Conservation (phyloP, 768 basidiomycete genomes). For the Agrocybe praecox region DNA sequence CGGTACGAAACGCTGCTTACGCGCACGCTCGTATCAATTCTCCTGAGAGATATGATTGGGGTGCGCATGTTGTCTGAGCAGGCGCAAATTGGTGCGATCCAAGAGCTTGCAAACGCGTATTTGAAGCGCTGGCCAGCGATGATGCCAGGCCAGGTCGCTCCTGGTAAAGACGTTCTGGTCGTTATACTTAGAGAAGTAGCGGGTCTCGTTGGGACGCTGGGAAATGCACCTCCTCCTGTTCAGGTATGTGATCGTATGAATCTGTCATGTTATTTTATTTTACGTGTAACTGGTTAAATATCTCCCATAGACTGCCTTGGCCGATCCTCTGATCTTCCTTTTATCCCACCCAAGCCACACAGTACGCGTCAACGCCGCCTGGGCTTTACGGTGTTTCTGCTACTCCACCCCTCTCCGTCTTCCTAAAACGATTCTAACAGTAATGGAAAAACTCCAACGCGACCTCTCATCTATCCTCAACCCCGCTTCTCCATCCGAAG, state of each 20-base stretch:
- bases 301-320: conserved; percentile 68
- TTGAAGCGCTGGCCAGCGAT: conserved; percentile 92
- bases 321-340: conserved; percentile 83
- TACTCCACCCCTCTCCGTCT: conserved; percentile 85
- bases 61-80: conserved; percentile 90
- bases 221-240: conserved; percentile 88
- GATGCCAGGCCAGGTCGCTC: conserved; percentile 82
- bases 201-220: conserved; percentile 84
- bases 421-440: conserved; percentile 73
- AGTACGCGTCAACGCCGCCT: conserved; percentile 84
- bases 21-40: conserved; percentile 71
- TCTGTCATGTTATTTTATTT: not conserved
- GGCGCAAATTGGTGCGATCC: conserved; percentile 89
- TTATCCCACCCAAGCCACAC: conserved; percentile 86
- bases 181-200: conserved; percentile 84
- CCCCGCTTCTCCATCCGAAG: conserved; percentile 71
- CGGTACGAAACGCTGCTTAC: conserved; percentile 78
- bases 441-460: conserved; percentile 82
- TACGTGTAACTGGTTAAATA: too few relatives aligned
- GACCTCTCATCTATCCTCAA: conserved; percentile 76
- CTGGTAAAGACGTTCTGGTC: conserved; percentile 66
- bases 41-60: conserved; percentile 86
- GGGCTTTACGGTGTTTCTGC: conserved; percentile 90
- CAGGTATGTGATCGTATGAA: too few relatives aligned
- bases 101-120: conserved; percentile 80